Evolutionary conservation across 2,329 filamentous ascomycete genomes (phyloP).

Genomic region (Ceratocystis harringtonii): DNA sequence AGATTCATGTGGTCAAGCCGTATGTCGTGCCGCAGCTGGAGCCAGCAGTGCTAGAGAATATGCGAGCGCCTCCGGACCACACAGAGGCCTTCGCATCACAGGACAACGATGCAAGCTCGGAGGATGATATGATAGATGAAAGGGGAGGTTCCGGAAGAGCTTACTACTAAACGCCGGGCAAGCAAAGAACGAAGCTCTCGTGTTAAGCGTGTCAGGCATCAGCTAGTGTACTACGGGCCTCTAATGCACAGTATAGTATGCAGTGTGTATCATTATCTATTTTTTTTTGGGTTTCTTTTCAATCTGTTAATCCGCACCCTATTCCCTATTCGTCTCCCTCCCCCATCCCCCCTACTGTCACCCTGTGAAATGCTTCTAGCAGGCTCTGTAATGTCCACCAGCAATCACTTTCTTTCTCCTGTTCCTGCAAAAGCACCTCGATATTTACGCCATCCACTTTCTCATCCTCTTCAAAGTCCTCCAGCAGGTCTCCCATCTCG

Average conservation of each 20-base stretch:
- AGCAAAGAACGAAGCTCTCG: not conserved
- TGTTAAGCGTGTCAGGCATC: not conserved
- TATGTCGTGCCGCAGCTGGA: constrained; percentile 54
- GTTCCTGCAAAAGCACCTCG: not conserved
- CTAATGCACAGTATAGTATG: not conserved
- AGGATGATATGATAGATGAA: constrained; percentile 31
- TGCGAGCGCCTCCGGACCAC: constrained; percentile 31
- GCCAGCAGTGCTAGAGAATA: constrained; percentile 41
- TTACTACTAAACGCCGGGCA: constrained; percentile 16
- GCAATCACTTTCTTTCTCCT: not conserved
- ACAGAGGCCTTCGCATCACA: constrained; percentile 28
- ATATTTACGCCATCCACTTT: constrained; percentile 8
- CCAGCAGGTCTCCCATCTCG: constrained; percentile 7
- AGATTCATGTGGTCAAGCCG: constrained; percentile 59
- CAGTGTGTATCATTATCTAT: not conserved
- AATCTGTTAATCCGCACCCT: not conserved
- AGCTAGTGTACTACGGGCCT: too few relatives aligned
- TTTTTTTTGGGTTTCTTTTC: not conserved
- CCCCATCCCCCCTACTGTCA: not conserved
- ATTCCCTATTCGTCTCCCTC: too few relatives aligned
- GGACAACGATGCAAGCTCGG: constrained; percentile 30
- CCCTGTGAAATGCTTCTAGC: not conserved
- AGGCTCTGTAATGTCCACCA: not conserved
- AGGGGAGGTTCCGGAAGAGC: constrained; percentile 21
- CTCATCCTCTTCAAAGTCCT: constrained; percentile 14